Percentiles rank a stretch among this genome's conserved stretches.
Conservation (phyloP, 306 rosid genomes). For the Luffa acutangula region DNA sequence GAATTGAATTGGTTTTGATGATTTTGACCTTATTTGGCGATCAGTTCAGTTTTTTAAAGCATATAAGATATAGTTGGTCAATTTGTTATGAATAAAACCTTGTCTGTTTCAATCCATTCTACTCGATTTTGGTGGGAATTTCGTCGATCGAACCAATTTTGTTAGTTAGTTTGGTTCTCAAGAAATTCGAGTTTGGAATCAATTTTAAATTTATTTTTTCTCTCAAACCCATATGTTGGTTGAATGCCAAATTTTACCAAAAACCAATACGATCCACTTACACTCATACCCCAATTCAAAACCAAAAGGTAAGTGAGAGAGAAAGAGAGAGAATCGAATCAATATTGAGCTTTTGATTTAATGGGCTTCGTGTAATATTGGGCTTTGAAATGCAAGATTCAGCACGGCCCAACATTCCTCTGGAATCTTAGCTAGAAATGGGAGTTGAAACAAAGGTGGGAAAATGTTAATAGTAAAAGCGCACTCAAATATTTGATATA, state of each 20-base stretch:
- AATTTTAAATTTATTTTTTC: not conserved
- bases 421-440: not conserved
- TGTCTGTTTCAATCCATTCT: not conserved
- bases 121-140: not conserved
- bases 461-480: not conserved
- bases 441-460: not conserved
- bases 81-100: not conserved
- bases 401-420: not conserved
- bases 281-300: not conserved
- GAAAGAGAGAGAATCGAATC: not conserved
- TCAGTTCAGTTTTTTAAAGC: not conserved
- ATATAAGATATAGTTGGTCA: not conserved
- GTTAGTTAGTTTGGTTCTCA: not conserved
- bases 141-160: not conserved
- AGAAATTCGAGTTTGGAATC: not conserved
- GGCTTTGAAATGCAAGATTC: not conserved
- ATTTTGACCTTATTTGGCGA: not conserved
- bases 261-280: not conserved
- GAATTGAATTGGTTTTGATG: not conserved
- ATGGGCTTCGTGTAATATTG: not conserved
- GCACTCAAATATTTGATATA: not conserved
- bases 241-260: not conserved
- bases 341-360: not conserved
- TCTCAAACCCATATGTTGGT: not conserved
- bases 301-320: not conserved